These are phyloP conservation scores for Candida tammaniensis DNA, from an alignment of 805 yeast genomes.

Conservation along the genomic window DNA sequence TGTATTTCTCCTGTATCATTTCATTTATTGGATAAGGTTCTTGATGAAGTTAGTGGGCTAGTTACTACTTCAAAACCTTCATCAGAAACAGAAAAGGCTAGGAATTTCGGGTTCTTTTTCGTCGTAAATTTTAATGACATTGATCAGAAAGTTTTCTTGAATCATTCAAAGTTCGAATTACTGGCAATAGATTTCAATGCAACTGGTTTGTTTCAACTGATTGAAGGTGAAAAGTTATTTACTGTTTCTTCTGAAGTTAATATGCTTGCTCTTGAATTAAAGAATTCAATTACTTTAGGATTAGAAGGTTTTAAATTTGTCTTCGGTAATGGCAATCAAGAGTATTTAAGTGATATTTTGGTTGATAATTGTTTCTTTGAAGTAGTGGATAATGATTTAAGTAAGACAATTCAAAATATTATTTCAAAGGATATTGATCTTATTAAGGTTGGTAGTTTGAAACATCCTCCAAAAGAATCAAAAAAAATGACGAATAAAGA, in stretches of 20 bases:
- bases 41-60: neutral
- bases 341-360: conserved; percentile 4
- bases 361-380: conserved; percentile 7
- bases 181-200: conserved; percentile 4
- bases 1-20: conserved; percentile 6
- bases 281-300: conserved; percentile 1
- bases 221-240: conserved; percentile 4
- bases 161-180: conserved; percentile 1
- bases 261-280: conserved; percentile 3
- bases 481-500: neutral
- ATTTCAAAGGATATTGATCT: no score
- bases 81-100: neutral
- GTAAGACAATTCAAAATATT: neutral
- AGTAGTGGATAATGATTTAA: conserved; percentile 3
- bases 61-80: neutral
- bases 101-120: conserved; percentile 9
- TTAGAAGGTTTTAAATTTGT: conserved; percentile 9
- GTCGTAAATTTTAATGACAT: conserved; percentile 10
- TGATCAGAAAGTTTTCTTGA: conserved; percentile 4
- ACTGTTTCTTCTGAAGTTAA: conserved; percentile 1
- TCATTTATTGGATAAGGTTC: conserved; percentile 1
- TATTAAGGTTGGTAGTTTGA: no score
- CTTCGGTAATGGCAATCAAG: conserved; percentile 4
- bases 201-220: conserved; percentile 4
- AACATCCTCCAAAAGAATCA: neutral